Evolutionary conservation across 495 filamentous ascomycete genomes (phyloP).

Genomic region (Daldinia decipiens): DNA sequence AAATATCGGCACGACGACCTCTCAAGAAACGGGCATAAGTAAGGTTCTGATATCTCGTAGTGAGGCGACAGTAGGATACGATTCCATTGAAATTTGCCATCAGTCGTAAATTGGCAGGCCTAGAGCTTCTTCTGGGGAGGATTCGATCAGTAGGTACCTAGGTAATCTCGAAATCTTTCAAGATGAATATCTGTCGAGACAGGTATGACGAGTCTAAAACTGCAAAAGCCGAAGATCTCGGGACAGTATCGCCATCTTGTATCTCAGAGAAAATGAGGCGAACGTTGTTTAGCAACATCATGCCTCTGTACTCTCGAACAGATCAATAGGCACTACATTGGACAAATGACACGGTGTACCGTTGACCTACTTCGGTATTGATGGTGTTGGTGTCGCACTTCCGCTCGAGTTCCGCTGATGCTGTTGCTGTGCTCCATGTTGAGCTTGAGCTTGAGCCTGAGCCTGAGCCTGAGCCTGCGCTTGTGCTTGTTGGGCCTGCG

Average conservation of each 20-base stretch:
- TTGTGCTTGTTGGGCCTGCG: slow-evolving; percentile 35
- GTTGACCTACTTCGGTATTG: slow-evolving; percentile 33
- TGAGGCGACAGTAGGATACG: background rate
- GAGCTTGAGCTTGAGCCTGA: slow-evolving; percentile 31
- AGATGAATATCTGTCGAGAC: background rate
- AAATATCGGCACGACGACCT: background rate
- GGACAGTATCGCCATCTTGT: background rate
- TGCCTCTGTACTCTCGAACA: background rate
- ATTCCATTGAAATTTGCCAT: background rate
- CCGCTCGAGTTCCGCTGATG: slow-evolving; percentile 58
- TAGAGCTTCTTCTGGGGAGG: background rate
- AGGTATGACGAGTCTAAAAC: background rate
- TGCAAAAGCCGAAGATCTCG: background rate
- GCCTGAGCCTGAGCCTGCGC: too few species aligned
- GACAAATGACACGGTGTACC: background rate
- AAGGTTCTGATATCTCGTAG: background rate
- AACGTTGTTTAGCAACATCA: background rate
- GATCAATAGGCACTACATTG: too few species aligned
- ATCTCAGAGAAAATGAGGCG: background rate
- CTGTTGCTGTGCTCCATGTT: slow-evolving; percentile 40
- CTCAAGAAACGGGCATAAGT: background rate
- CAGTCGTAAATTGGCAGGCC: background rate
- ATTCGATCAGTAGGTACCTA: background rate
- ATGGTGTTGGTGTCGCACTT: slow-evolving; percentile 55
- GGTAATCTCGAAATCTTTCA: background rate